Evolutionary conservation across 768 basidiomycete species (phyloP).

Genomic region (Boletus reticulatus): DNA sequence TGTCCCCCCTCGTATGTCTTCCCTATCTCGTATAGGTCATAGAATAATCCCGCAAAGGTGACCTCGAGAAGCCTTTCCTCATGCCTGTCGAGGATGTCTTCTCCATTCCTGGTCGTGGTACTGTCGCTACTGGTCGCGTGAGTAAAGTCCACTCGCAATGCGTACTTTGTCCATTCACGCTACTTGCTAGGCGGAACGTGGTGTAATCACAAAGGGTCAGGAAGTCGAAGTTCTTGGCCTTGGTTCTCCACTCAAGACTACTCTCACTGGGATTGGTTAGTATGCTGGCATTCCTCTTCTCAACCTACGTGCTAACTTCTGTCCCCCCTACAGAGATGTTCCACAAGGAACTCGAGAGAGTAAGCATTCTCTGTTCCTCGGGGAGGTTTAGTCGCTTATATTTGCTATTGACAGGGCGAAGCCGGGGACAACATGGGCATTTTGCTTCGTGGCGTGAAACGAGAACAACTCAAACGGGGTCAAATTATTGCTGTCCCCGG

Average conservation of each 20-base stretch:
- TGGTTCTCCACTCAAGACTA: conserved; percentile 82
- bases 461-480: conserved; percentile 92
- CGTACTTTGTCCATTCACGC: background rate
- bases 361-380: conserved; percentile 29
- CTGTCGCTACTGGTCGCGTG: conserved; percentile 93
- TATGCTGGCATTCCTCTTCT: background rate
- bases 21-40: background rate
- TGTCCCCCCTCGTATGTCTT: conserved; percentile 75
- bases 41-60: conserved; percentile 49
- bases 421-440: conserved; percentile 99
- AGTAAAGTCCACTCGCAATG: conserved; percentile 22
- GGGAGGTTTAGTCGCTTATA: conserved; percentile 1
- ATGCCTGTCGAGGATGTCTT: conserved; percentile 96
- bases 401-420: conserved; percentile 58
- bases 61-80: conserved; percentile 97
- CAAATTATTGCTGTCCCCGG: conserved; percentile 89
- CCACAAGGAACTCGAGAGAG: conserved; percentile 98
- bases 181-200: conserved; percentile 76
- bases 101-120: conserved; percentile 98
- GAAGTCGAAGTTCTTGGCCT: conserved; percentile 94
- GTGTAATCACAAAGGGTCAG: conserved; percentile 83
- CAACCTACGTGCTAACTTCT: conserved; percentile 1
- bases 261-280: conserved; percentile 87
- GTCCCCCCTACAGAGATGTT: conserved; percentile 84
- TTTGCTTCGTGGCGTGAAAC: conserved; percentile 93